phyloP scores from a whole-genome alignment of 2,329 filamentous ascomycete genomes.

The Fonsecaea multimorphosa region DNA sequence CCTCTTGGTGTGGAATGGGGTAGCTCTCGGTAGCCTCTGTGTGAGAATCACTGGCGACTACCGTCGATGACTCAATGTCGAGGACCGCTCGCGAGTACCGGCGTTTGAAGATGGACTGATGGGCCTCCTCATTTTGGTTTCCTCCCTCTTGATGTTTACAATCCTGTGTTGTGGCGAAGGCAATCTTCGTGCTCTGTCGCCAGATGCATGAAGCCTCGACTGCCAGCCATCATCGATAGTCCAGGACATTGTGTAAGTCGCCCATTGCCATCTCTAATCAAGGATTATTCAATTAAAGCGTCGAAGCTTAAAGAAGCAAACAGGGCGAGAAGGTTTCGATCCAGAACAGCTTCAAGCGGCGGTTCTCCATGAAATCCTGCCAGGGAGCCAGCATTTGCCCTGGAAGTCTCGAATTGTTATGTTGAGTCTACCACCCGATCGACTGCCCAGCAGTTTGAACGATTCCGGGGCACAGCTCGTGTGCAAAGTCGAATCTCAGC shows the following conservation, averaged over 20 bases:
- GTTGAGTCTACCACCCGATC: not conserved
- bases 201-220: not conserved
- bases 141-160: not conserved
- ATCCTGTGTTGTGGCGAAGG: not conserved
- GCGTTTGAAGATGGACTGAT: not conserved
- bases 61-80: not conserved
- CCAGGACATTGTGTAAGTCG: not conserved
- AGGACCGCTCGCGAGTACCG: not conserved
- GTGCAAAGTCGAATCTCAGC: not conserved
- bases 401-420: not conserved
- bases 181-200: not conserved
- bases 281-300: too few relatives aligned
- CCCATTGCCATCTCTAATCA: not conserved
- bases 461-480: not conserved
- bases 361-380: not conserved
- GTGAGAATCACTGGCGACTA: not conserved
- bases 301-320: not conserved
- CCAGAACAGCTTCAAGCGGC: not conserved
- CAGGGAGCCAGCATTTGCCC: not conserved
- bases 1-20: too few relatives aligned
- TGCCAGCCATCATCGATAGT: not conserved
- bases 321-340: not conserved
- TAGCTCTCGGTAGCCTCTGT: too few relatives aligned
- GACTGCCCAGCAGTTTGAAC: not conserved
- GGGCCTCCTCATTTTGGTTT: not conserved